Evolutionary conservation across 2,329 filamentous ascomycete species (phyloP).

Genomic region (Blastomyces gilchristii): DNA sequence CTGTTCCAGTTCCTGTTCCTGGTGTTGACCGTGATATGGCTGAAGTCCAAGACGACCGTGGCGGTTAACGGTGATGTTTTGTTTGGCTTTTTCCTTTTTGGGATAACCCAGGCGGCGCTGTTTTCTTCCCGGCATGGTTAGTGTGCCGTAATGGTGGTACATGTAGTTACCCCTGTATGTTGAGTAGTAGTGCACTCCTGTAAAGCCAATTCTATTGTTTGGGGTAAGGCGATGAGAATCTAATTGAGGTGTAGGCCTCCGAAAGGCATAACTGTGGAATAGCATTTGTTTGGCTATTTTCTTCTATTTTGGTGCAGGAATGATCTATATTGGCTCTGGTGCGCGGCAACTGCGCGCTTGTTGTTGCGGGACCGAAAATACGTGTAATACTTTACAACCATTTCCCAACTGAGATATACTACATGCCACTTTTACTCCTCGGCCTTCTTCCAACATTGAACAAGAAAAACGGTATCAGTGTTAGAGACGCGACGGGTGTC

Average conservation of each 20-base stretch:
- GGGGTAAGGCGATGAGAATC: too few species aligned
- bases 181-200: too few species aligned
- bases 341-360: too few species aligned
- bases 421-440: background rate
- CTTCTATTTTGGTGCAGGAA: too few species aligned
- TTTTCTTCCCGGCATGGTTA: constrained; percentile 9
- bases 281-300: too few species aligned
- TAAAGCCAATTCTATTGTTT: background rate
- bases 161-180: background rate
- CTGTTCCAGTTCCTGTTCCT: constrained; percentile 11
- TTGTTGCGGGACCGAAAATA: background rate
- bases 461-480: background rate
- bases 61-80: constrained; percentile 14
- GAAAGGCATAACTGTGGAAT: too few species aligned
- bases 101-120: constrained; percentile 12
- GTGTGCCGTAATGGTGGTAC: background rate
- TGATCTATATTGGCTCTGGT: too few species aligned
- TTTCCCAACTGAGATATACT: background rate
- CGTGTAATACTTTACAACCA: background rate
- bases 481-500: background rate
- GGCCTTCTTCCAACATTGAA: background rate
- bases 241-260: too few species aligned
- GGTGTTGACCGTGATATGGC: constrained; percentile 7
- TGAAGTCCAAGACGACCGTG: constrained; percentile 17
- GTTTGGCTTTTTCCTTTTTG: constrained; percentile 26